Conservation (phyloP, 495 filamentous ascomycete genomes). For the Friedmanniomyces endolithicus region DNA sequence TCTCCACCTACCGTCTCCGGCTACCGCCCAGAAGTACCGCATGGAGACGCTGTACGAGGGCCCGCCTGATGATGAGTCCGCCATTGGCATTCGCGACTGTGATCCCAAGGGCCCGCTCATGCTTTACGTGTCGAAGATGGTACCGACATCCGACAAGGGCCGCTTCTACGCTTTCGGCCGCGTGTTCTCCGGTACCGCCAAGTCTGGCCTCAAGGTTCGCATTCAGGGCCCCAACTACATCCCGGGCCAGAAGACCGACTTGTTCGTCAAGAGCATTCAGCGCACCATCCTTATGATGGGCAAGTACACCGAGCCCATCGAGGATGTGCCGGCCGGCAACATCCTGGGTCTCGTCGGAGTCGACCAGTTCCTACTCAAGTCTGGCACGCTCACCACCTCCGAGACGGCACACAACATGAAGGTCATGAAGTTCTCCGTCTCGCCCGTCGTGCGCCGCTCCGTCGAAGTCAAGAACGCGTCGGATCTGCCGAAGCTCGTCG, state of each 20-base stretch:
- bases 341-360: slow-evolving; percentile 98
- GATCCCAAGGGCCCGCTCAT: slow-evolving; percentile 96
- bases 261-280: slow-evolving; percentile 99
- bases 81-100: slow-evolving; percentile 94
- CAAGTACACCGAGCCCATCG: slow-evolving; percentile 96
- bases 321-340: slow-evolving; percentile 98
- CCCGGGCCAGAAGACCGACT: slow-evolving; percentile 94
- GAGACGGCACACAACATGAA: slow-evolving; percentile 99
- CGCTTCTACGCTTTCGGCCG: slow-evolving; percentile 99
- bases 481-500: slow-evolving; percentile 98
- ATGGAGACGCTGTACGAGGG: slow-evolving; percentile 98
- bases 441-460: slow-evolving; percentile 94
- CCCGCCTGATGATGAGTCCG: slow-evolving; percentile 79
- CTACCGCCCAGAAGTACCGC: slow-evolving; percentile 96
- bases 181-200: slow-evolving; percentile 97
- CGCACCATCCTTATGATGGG: slow-evolving; percentile 99
- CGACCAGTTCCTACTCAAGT: slow-evolving; percentile 99
- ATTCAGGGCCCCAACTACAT: slow-evolving; percentile 99
- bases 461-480: slow-evolving; percentile 99
- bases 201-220: slow-evolving; percentile 96
- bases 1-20: slow-evolving; percentile 92
- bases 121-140: slow-evolving; percentile 99
- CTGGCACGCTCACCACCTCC: slow-evolving; percentile 92
- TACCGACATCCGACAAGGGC: slow-evolving; percentile 97
- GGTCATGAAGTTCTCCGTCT: slow-evolving; percentile 99